Percentiles rank a stretch among this genome's conserved stretches.
phyloP scores from a whole-genome alignment of 306 rosid species.

The Inga oerstediana region DNA sequence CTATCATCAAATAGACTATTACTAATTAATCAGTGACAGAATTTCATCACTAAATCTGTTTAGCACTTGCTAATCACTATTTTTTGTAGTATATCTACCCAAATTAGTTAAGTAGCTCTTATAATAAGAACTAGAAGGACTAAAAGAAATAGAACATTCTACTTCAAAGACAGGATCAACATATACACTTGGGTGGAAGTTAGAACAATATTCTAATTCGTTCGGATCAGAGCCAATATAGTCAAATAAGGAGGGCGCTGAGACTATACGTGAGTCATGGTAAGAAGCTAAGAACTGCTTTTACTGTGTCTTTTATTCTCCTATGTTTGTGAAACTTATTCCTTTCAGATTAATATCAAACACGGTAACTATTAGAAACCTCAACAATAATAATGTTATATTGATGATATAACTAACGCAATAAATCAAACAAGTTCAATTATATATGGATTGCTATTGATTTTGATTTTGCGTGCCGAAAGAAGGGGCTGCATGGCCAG shows the following conservation, averaged over 20 bases:
- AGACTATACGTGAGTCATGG: not conserved
- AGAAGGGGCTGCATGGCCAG: not conserved
- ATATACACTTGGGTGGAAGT: not conserved
- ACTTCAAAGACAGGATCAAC: not conserved
- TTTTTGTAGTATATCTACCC: too few species aligned
- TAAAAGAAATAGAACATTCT: not conserved
- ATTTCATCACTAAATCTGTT: too few species aligned
- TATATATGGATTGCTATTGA: not conserved
- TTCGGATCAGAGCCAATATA: not conserved
- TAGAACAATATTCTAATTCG: not conserved
- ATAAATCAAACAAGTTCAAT: not conserved
- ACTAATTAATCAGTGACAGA: too few species aligned
- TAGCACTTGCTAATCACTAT: too few species aligned
- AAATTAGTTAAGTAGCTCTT: too few species aligned
- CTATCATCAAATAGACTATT: too few species aligned
- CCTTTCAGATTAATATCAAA: not conserved
- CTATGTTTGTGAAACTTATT: not conserved
- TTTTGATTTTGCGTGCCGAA: not conserved
- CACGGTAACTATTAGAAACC: not conserved
- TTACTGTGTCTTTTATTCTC: not conserved
- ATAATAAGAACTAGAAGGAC: too few species aligned
- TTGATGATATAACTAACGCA: not conserved
- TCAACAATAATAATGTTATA: not conserved
- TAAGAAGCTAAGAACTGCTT: not conserved
- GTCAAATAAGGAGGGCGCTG: not conserved